Evolutionary conservation across 257 asterid species (phyloP), one percentile per base, ranked within the genome.

Genomic region (Paraleonurus japonicus): DNA sequence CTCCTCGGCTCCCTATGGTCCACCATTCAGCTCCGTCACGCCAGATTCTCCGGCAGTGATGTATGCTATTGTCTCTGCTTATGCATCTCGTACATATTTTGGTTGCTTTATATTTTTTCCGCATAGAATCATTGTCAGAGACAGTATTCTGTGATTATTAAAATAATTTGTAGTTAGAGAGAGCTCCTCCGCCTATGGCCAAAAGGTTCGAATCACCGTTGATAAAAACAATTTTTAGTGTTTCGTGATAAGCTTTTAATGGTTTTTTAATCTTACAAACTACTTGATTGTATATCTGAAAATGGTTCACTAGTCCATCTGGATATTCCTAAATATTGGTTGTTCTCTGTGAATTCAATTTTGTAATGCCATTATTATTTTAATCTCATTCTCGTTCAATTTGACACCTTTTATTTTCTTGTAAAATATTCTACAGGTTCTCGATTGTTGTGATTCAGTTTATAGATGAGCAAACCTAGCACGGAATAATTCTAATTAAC

Each of bases 41-140:
- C 93, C 72, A 82, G 93, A 90, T 91, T 82, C 80, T 58, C 88
- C 69, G 99, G 98, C 64, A 86, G 74, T 51, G 99, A 94, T 79
- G 99, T 92, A 86, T 68, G 74, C 32, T 55, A 47, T 61, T 55
- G 2, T 32, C 57, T 50, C 11, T 45, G 16, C 53, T 35, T 24
- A 43, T 28, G 30, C 28, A 23, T 9, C 48, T 16, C 47, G 3
- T 23, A 22, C 60, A 1, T 45, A 26, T 16, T 37, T 58, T 6
- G 8, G 2, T 30, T 58, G 3, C n/a, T 60, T 60, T 3, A 13
- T 16, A 30, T n/a, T 4, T 66, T 66, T 26, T 4, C 63, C 20
- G 73, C 57, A 0, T 57, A 22, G 4, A 26, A 2, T 57, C 19
- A 8, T 37, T 13, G 55, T 70, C 32, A 69, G 32, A 20, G 43